Conservation (phyloP, 192 early-diverging fungal genomes). For the Umbelopsis sp. region DNA sequence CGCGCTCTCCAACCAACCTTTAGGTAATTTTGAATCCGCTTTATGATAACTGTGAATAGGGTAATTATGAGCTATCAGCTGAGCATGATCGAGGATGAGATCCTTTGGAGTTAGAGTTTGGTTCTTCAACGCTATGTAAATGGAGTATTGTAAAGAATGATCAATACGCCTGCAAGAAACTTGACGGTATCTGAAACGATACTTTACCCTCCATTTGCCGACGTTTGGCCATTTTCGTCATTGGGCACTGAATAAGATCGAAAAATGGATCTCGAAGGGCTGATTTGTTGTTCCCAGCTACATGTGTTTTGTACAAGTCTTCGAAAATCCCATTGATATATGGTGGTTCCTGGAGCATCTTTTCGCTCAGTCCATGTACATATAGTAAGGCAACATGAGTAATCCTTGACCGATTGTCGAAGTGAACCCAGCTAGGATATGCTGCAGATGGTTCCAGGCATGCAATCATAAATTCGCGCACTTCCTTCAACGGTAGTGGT, state of each 20-base stretch:
- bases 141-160: neutral
- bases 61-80: slow-evolving; percentile 33
- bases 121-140: neutral
- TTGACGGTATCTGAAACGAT: neutral
- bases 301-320: neutral
- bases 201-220: slow-evolving; percentile 13
- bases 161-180: neutral
- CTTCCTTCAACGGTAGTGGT: neutral
- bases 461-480: neutral
- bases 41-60: slow-evolving; percentile 32
- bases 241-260: slow-evolving; percentile 11
- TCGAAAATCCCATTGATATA: neutral
- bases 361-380: neutral
- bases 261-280: slow-evolving; percentile 20
- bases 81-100: slow-evolving; percentile 27
- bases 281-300: neutral
- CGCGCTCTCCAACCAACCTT: slow-evolving; percentile 49
- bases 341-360: neutral
- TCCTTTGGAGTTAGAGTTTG: slow-evolving; percentile 6
- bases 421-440: neutral
- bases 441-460: neutral
- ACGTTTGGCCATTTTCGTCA: slow-evolving; percentile 17
- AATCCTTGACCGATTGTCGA: neutral
- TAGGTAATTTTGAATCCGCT: neutral
- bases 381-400: neutral